Base-by-base conservation (phyloP, 768 basidiomycete species). In the Hygrocybe punicea region DNA sequence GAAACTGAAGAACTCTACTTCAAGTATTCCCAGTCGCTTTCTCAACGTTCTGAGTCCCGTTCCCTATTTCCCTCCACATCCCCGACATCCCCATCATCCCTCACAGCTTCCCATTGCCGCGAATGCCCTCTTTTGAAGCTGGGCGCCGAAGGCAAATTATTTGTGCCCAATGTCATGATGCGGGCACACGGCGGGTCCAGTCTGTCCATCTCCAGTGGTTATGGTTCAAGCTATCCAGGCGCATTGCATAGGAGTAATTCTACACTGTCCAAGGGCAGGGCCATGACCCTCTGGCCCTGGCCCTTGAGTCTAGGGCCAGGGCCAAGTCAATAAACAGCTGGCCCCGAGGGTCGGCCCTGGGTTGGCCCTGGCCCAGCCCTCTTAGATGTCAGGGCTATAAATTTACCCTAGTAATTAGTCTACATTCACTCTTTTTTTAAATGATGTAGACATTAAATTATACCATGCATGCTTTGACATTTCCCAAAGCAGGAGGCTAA, bases 121-220 rank as follows among this genome's bases (percentile, higher is more conserved):
- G 84, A 83, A 65, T 81, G 79, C 4, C 75, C 78, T 4, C 69
- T 89, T 3, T 65, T 89, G n/a, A 76, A 79, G 58, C 77, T 76
- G 6, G 81, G 80, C 40, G 84, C 83, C 0, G 79, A 87, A 66
- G 87, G 86, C 53, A 84, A 82, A 58, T 76, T 89, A 10, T 75
- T 88, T 3, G 77, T 79, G 0, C 78, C 76, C 35, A 64, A 77
- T 49, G 73, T 80, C 37, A 76, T 74, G 63, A 62, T 77, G 60
- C 73, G 71, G 64, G 73, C 74, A 23, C 66, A 70, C 52, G 65
- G 68, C 54, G 63, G 61, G 6, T 78, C 78, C 61, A 74, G 69
- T 60, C 53, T 67, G 48, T 78, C 69, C 57, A 64, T 77, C 55
- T 71, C 72, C 4, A 73, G 73, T 60, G 63, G 67, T 51, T 73